phyloP scores from a whole-genome alignment of 352 stramenopile genomes.

The Globisporangium spinosum region DNA sequence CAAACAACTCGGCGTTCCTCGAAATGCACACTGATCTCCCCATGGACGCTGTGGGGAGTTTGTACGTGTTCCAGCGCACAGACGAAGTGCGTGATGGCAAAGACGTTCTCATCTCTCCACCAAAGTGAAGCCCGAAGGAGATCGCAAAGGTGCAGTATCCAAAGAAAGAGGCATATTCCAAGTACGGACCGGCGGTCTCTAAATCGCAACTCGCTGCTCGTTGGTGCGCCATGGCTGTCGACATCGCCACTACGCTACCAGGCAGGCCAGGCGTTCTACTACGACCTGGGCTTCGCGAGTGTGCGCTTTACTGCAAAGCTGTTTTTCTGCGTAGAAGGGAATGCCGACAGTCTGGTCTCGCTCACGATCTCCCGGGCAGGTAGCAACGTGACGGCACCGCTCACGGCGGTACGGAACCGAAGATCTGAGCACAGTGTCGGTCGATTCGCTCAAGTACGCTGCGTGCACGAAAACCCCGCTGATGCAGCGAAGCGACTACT shows the following conservation, averaged over 20 bases:
- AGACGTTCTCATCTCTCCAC: constrained; percentile 51
- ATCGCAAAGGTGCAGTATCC: constrained; percentile 74
- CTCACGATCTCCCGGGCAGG: constrained; percentile 44
- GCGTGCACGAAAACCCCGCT: constrained; percentile 55
- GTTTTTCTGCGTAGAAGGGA: constrained; percentile 68
- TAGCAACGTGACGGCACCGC: constrained; percentile 39
- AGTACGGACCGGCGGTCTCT: constrained; percentile 56
- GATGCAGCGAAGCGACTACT: constrained; percentile 55
- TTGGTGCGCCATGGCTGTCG: constrained; percentile 58
- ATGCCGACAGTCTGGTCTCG: constrained; percentile 47
- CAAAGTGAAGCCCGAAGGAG: constrained; percentile 69
- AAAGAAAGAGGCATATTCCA: constrained; percentile 51
- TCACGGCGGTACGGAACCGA: constrained; percentile 75
- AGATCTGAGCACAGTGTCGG: constrained; percentile 53
- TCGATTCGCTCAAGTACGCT: constrained; percentile 56
- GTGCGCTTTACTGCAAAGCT: constrained; percentile 54
- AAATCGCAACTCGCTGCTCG: constrained; percentile 50
- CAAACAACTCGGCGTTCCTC: constrained; percentile 74
- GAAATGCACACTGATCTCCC: constrained; percentile 23
- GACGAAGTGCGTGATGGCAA: constrained; percentile 70
- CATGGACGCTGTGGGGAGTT: constrained; percentile 48
- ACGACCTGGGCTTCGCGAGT: constrained; percentile 49
- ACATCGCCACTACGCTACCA: constrained; percentile 32
- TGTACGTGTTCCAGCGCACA: constrained; percentile 64
- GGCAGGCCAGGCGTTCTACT: constrained; percentile 61